Base-by-base conservation (phyloP, 1,139 yeast species). In the Arxiozyma heterogenica region DNA sequence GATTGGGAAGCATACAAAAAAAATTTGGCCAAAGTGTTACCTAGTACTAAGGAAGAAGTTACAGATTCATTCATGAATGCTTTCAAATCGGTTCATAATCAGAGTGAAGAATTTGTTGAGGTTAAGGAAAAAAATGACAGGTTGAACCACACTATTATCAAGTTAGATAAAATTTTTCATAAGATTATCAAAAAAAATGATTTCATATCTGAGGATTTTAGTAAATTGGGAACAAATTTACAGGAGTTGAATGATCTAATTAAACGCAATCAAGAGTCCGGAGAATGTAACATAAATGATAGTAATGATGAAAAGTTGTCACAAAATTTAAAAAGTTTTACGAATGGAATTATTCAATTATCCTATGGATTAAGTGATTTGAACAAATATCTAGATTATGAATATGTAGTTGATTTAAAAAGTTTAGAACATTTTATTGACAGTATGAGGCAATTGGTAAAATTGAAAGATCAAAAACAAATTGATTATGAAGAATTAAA, bases 21-120 rank as follows among this genome's bases (percentile, higher is more conserved):
- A 54, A 84, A 81, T 61, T 75, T 70, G 70, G 76, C 58, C 71
- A 64, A 64, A 55, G 59, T 54, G 53, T 66, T 59, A 68, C 73
- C 59, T 49, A 52, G 57, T 15, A 61, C 59, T 27, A 65, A 64
- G 53, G 75, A 72, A 39, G 75, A 73, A 43, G 69, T 73, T n/a
- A 84, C 96, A 0, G 98, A 93, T 65, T 85, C 88, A 1, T 82
- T 93, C 44, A 85, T 93, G 84, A 93, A 93, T 66, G 95, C 95
- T 34, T 86, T 93, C 64, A 84, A 94, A 53, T 83, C 90, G 18
- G 82, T 89, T 8, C 83, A 83, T 62, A 76, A 82, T 41, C 94
- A 86, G 54, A 82, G 80, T 61, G 83, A 84, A 59, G 96, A 89
- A 60, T 88, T 91, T 61, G 74, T 84, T 55, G 96, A 88, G 62